These are phyloP conservation scores for Globisporangium barbulae DNA, from an alignment of 352 stramenopile genomes.

Conservation along the genomic window DNA sequence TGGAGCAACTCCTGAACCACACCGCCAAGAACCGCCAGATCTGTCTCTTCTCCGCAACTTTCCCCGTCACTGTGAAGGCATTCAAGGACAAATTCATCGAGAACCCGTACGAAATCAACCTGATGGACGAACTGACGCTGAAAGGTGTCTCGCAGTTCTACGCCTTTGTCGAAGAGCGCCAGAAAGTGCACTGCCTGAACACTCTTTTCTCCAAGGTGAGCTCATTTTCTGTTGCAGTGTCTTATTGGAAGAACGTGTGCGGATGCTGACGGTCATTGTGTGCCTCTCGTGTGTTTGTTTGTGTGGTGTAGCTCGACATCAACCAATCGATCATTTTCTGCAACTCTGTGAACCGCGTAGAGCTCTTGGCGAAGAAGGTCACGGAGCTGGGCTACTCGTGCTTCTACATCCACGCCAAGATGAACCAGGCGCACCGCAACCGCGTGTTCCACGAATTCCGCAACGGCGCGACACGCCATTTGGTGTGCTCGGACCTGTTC, in stretches of 20 bases:
- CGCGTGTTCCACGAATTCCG: conserved; percentile 99
- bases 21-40: conserved; percentile 95
- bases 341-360: conserved; percentile 99
- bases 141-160: conserved; percentile 99
- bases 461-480: conserved; percentile 95
- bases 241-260: background rate
- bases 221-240: background rate
- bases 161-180: conserved; percentile 98
- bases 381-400: conserved; percentile 99
- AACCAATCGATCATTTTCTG: conserved; percentile 99
- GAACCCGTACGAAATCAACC: conserved; percentile 99
- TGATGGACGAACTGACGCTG: conserved; percentile 99
- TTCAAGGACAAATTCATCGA: conserved; percentile 99
- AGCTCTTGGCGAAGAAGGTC: conserved; percentile 99
- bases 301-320: conserved; percentile 88
- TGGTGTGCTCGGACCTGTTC: conserved; percentile 99
- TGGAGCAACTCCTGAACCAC: conserved; percentile 97
- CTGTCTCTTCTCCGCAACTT: conserved; percentile 99
- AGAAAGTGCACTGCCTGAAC: conserved; percentile 99
- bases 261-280: background rate
- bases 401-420: conserved; percentile 99
- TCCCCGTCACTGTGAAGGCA: conserved; percentile 98
- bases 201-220: conserved; percentile 96
- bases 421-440: conserved; percentile 99
- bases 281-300: conserved; percentile 20